Evolutionary conservation across 2,329 filamentous ascomycete genomes (phyloP), one percentile per base, ranked within the genome.

Genomic region (Aphanocladium album): DNA sequence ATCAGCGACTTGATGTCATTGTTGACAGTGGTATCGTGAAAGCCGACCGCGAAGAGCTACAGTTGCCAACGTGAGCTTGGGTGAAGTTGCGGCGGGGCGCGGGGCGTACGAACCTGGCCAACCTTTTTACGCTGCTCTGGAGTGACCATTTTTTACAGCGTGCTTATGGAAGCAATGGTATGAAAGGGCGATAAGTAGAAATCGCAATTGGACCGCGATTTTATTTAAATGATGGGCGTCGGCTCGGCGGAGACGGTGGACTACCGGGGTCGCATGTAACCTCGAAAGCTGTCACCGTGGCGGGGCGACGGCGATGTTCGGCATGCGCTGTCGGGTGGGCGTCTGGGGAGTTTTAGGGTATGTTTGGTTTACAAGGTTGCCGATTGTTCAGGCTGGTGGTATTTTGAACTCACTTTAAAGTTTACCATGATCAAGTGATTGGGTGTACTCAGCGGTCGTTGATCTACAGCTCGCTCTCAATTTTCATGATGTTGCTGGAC

Each of bases 31-130:
- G 60, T 62, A 57, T 64, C 64, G 54, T 69, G 66, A 56, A 69
- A 69, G 21, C 67, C 67, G 43, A 68, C 66, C 11, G 66, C 67
- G 27, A 69, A 68, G 23, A 69, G 66, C 67, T 69, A 25, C 12
- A 6, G 2, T 5, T 5, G n/a, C 6, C 21, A 19, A 45, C 6
- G 25, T 21, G 12, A 43, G 45, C 37, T 23, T 41, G 8, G n/a
- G 2, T 14, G 17, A 21, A 56, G 5, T 14, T 14, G 16, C 8
- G 12, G 23, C 3, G 17, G 27, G 8, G 27, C 2, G 33, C 1
- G 17, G 16, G 27, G 8, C n/a, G 3, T 37, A 23, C 62, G 7
- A 51, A 64, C 62, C 57, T 64, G 62, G 27, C 62, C 62, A 35
- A 64, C 49, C 33, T 49, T 61, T 54, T 62, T 62, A 30, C 64